These are phyloP conservation scores for Skeletonema marinoi DNA, from an alignment of 108 stramenopile genomes.

Conservation along the genomic window DNA sequence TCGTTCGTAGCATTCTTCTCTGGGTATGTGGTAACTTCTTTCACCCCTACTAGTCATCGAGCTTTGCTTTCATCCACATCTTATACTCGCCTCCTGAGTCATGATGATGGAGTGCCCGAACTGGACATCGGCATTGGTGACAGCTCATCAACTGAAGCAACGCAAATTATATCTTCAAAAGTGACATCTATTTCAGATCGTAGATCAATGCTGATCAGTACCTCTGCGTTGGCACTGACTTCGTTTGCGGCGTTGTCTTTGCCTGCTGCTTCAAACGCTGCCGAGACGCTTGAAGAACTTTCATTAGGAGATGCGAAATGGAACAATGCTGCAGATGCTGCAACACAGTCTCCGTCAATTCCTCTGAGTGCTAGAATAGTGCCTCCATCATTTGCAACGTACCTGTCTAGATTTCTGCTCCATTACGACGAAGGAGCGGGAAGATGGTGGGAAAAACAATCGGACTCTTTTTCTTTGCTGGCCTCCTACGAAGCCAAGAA, in stretches of 20 bases:
- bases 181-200: background rate
- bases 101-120: background rate
- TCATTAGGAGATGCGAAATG: constrained; percentile 46
- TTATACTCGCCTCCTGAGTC: background rate
- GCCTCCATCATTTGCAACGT: constrained; percentile 73
- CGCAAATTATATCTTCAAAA: background rate
- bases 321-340: constrained; percentile 20
- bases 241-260: constrained; percentile 7
- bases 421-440: constrained; percentile 65
- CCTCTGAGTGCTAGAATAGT: constrained; percentile 27
- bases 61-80: background rate
- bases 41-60: background rate
- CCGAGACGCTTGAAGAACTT: constrained; percentile 39
- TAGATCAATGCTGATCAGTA: background rate
- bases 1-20: background rate
- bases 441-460: constrained; percentile 61
- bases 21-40: background rate
- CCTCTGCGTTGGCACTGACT: background rate
- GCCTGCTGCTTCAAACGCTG: constrained; percentile 3
- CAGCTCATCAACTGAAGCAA: background rate
- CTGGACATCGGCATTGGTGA: background rate
- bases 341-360: constrained; percentile 14
- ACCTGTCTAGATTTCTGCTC: constrained; percentile 71
- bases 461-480: constrained; percentile 57
- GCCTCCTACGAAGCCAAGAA: constrained; percentile 38